Base-by-base conservation (phyloP, 2,329 filamentous ascomycete genomes). In the Fusarium ramigenum region DNA sequence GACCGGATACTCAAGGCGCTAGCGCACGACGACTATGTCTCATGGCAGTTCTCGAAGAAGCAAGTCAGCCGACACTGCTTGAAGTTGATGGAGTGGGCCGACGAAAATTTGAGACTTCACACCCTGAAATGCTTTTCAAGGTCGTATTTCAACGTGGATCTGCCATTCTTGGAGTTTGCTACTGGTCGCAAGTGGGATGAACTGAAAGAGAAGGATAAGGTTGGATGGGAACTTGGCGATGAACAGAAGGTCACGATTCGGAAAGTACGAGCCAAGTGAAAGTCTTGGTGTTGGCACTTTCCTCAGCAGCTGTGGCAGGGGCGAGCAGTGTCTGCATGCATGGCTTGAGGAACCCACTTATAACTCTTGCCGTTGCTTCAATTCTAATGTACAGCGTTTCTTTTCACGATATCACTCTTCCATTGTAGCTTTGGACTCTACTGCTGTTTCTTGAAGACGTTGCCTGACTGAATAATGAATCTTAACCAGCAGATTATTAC, bases 71-170 rank as follows among this genome's bases (percentile, higher is more conserved):
- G 93, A 14, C 93, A 97, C 82, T 89, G 93, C 80, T 89, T 92
- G 42, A 90, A 91, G 63, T 84, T 99, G 64, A 91, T 98, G 86
- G 93, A 94, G 78, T 96, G 91, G 85, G 93, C 93, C 14, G 93
- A 94, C 75, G 88, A 90, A 30, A 87, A 88, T n/a, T 87, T 98
- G 79, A 87, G 93, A 75, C 85, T 90, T 74, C 92, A 95, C 82
- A 90, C 93, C 39, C 85, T 98, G 75, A 97, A 97, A 84, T 96
- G 95, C 80, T 89, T 98, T 61, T 95, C 94, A 2, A 89, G 91
- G 78, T 89, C 92, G 9, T 99, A 99, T 81, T 83, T 98, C 73
- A 89, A 84, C 25, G 91, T 94, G 14, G 93, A 94, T 60, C 82
- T 88, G 66, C 80, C 79, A 7, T 94, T 92, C 80, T 83, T 97